Evolutionary conservation across 2,329 filamentous ascomycete genomes (phyloP).

Genomic region (Atkinsonella texensis): DNA sequence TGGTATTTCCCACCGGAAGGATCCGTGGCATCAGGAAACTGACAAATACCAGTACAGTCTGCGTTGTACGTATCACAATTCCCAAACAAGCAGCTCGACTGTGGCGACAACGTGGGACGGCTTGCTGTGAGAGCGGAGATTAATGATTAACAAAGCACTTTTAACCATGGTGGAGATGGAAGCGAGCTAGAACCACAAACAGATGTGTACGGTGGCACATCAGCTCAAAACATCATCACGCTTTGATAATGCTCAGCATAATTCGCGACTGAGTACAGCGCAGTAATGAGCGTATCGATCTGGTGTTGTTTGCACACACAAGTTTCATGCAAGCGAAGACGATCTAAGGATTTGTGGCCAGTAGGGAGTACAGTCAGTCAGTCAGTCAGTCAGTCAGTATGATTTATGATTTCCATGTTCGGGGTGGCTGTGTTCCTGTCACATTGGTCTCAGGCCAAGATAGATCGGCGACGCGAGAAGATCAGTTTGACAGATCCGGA

Average conservation of each 20-base stretch:
- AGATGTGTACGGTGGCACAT: no score
- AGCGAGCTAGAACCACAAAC: not conserved
- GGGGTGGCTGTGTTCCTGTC: not conserved
- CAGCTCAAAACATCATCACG: no score
- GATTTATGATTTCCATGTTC: not conserved
- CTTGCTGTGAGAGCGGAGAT: not conserved
- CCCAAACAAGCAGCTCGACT: not conserved
- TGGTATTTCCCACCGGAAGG: not conserved
- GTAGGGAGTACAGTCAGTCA: no score
- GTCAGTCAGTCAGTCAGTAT: no score
- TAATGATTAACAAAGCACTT: not conserved
- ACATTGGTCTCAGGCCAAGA: not conserved
- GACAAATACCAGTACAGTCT: not conserved
- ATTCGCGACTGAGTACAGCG: not conserved
- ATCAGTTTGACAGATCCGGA: not conserved
- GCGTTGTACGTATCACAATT: not conserved
- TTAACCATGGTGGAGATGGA: not conserved
- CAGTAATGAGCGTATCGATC: not conserved
- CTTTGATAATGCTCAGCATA: no score
- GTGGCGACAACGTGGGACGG: not conserved
- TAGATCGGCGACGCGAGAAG: not conserved
- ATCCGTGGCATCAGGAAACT: not conserved
- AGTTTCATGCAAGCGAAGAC: not conserved
- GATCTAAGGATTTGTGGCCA: not conserved
- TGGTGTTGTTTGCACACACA: not conserved